These are phyloP conservation scores for Ophiostoma himal-ulmi DNA, from an alignment of 2,329 filamentous ascomycete genomes.

Conservation along the genomic window DNA sequence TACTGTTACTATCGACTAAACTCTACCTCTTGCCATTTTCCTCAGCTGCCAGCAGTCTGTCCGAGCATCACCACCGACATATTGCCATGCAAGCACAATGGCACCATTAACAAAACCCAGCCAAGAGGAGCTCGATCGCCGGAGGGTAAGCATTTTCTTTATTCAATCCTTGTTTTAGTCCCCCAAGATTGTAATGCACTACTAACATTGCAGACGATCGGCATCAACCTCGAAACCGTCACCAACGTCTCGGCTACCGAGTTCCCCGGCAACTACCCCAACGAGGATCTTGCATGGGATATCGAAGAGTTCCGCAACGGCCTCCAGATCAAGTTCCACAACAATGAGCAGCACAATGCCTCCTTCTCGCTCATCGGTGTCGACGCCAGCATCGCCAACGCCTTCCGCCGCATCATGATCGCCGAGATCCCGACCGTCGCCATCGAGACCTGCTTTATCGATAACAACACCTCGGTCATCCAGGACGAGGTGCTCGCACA, in stretches of 20 bases:
- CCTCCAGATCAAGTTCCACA: constrained; percentile 66
- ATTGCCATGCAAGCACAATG: constrained; percentile 34
- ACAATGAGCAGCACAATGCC: constrained; percentile 68
- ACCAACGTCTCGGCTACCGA: constrained; percentile 84
- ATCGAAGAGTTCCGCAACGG: constrained; percentile 40
- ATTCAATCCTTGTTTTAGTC: neutral
- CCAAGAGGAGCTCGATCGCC: constrained; percentile 53
- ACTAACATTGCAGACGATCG: constrained; percentile 59
- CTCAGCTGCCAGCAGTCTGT: constrained; percentile 7
- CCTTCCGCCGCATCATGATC: constrained; percentile 92
- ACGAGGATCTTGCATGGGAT: constrained; percentile 61
- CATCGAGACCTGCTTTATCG: constrained; percentile 86
- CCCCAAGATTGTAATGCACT: neutral
- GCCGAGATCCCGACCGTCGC: constrained; percentile 91
- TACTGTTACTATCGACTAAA: neutral
- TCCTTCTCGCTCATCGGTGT: constrained; percentile 88
- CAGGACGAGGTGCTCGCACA: constrained; percentile 95
- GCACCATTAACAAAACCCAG: constrained; percentile 40
- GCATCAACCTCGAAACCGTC: constrained; percentile 84
- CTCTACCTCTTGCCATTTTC: neutral
- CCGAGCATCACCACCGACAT: constrained; percentile 3
- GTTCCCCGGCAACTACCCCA: constrained; percentile 84
- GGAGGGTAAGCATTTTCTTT: constrained; percentile 46
- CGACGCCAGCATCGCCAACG: constrained; percentile 90
- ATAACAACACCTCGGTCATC: constrained; percentile 96